Evolutionary conservation across 2,329 filamentous ascomycete species (phyloP).

Genomic region (Alternaria sp.): DNA sequence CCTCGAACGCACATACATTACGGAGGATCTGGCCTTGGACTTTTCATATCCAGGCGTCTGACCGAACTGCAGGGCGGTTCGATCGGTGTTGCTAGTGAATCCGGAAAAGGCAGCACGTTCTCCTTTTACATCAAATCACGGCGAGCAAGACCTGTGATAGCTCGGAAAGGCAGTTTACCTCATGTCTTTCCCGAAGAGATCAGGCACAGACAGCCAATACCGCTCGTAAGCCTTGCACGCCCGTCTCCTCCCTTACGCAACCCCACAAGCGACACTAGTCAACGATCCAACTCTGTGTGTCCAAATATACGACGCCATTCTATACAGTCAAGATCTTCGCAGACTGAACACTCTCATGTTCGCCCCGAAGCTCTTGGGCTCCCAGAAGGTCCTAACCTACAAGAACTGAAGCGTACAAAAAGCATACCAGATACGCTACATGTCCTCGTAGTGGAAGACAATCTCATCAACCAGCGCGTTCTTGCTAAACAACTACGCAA

Average conservation of each 20-base stretch:
- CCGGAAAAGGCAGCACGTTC: slow-evolving; percentile 42
- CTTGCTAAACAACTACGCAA: slow-evolving; percentile 52
- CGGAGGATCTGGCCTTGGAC: slow-evolving; percentile 50
- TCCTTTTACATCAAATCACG: slow-evolving; percentile 46
- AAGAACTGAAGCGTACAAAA: slow-evolving; percentile 20
- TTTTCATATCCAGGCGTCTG: slow-evolving; percentile 46
- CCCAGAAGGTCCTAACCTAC: slow-evolving; percentile 15
- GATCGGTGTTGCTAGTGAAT: slow-evolving; percentile 40
- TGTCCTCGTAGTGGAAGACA: slow-evolving; percentile 51
- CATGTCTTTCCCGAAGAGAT: slow-evolving; percentile 34
- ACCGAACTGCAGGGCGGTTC: slow-evolving; percentile 47
- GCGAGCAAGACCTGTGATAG: slow-evolving; percentile 16
- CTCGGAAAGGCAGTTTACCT: slow-evolving; percentile 30
- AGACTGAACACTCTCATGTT: slow-evolving; percentile 1
- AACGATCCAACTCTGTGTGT: slow-evolving; percentile 1
- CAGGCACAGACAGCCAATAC: slow-evolving; percentile 25
- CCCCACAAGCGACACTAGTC: background rate
- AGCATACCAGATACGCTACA: slow-evolving; percentile 28
- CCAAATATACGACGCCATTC: slow-evolving; percentile 3
- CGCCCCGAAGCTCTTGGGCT: slow-evolving; percentile 15
- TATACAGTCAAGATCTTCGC: background rate
- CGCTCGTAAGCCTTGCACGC: slow-evolving; percentile 12
- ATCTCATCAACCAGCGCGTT: slow-evolving; percentile 54
- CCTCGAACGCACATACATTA: slow-evolving; percentile 51
- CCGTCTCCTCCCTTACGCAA: slow-evolving; percentile 13